Base-by-base conservation (phyloP, 805 yeast species). In the Wickerhamomyces queroliae region DNA sequence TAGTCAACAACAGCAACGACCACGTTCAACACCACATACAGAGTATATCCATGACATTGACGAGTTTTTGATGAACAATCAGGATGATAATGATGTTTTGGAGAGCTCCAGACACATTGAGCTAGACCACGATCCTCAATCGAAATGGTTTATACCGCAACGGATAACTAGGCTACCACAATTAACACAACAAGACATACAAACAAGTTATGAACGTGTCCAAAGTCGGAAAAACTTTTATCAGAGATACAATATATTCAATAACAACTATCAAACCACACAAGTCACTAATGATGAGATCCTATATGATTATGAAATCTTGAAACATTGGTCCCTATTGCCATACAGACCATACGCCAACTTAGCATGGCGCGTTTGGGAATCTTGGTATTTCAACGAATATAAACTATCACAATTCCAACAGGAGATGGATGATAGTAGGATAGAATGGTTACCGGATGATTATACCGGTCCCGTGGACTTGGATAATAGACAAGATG, bases 351-450 rank as follows among this genome's bases (percentile, higher is more conserved):
- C n/a, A 7, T 52, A 56, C 38, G 43, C 51, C 38, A 33, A 40
- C 7, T 22, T 34, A 11, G 16, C 56, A 2, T 60, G 50, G 35
- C 19, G 41, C 3, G 44, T 42, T 8, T 64, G 69, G 69, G 42
- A 50, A 6, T 35, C 28, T 3, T 64, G 69, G 69, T 49, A 44
- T 38, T 37, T 41, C 19, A 35, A 45, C 4, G 44, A 46, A 16
- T 51, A 39, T 25, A 41, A 41, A 28, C 34, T 36, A 13, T 36
- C 42, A 23, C 40, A 44, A 21, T 39, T 43, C 15, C 19, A 22
- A n/a, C 10, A 10, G 5, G 31, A 15, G 9, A 28, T 32, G 3
- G 18, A 32, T 27, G 26, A 21, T 26, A n/a, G n/a, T n/a, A 25
- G 18, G 17, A 16, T 20, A 16, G 36, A 21, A 38, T 21, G 15